Base-by-base conservation (phyloP, 2,329 filamentous ascomycete species). In the Trichophyton equinum region DNA sequence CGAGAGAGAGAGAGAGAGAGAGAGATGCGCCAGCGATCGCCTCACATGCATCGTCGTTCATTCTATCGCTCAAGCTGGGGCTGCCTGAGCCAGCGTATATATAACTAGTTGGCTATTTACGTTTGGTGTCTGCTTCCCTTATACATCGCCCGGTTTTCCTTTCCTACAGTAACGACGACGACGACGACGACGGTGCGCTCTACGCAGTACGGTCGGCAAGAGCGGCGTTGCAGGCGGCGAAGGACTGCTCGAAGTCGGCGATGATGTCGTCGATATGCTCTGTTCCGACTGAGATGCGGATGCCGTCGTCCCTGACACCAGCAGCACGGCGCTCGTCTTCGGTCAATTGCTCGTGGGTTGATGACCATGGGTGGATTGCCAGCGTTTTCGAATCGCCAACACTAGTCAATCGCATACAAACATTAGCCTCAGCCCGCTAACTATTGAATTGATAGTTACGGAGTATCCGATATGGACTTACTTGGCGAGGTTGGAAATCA, bases 211-310 rank as follows among this genome's bases (percentile, higher is more conserved):
- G 62, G 47, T 63, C 59, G 15, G 62, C 61, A 57, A 64, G 56
- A 30, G 61, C 56, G 11, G 58, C 40, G 53, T 63, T 42, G 8
- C 65, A 81, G 27, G 82, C 80, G 71, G 84, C 81, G 75, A 96
- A 95, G 0, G 89, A 88, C 79, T 96, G 91, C 74, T 92, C 87
- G 72, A 97, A 96, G 76, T 97, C 92, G 68, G 85, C 87, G 70
- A 96, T 94, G 69, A 97, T 96, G 71, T 97, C 92, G 77, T 96
- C 91, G 72, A 97, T 95, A 74, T 96, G 91, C 78, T 97, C 92
- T 0, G 88, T 95, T 59, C 92, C 92, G 62, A 96, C 91, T 0
- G 91, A 96, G 70, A 97, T 94, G 64, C 92, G 88, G 74, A 97
- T 96, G 44, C 91, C 84, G 70, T 95, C 92, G 81, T 90, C 73